Base-by-base conservation (phyloP, 371 early-diverging fungal genomes). In the Mortierella sp. region DNA sequence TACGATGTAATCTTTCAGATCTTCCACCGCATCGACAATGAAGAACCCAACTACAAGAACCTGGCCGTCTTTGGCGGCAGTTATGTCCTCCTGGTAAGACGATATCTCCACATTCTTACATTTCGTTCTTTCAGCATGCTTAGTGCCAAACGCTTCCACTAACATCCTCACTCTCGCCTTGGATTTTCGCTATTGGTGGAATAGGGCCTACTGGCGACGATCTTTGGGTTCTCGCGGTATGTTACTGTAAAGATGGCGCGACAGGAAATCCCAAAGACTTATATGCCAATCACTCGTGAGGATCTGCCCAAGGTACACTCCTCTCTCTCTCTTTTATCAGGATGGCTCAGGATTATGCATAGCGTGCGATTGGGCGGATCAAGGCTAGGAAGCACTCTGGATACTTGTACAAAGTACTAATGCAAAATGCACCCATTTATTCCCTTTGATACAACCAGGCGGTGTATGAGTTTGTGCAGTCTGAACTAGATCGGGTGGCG, bases 191-290 rank as follows among this genome's bases (percentile, higher is more conserved):
- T 50, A 28, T 24, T 69, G 9, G 40, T 44, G n/a, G 28, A 44
- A 48, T 71, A 88, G 88, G 89, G 88, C 3, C 55, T 88, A 5
- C 48, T 86, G 51, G 88, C 92, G 13, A 81, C 91, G 10, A 81
- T 91, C 10, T 91, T 91, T 78, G 89, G 90, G 16, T 92, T 91
- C 70, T 91, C 91, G 74, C 90, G 93, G 24, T 82, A 92, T 70
- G 74, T 94, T 13, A 89, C 92, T 9, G 91, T 92, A 21, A 88
- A 91, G 71, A 64, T 89, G 10, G 90, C 93, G 6, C 78, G 94
- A 19, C 89, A 90, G 72, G 92, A 91, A 67, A 94, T 94, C 54
- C 95, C 95, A n/a, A 94, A 94, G 77, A 78, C 92, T 0, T 92
- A 93, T 80, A 89, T 94, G 73, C 94, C 94, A 19, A 93, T 93